phyloP scores from a whole-genome alignment of 208 protist species.

The Trypanosoma lewisi region DNA sequence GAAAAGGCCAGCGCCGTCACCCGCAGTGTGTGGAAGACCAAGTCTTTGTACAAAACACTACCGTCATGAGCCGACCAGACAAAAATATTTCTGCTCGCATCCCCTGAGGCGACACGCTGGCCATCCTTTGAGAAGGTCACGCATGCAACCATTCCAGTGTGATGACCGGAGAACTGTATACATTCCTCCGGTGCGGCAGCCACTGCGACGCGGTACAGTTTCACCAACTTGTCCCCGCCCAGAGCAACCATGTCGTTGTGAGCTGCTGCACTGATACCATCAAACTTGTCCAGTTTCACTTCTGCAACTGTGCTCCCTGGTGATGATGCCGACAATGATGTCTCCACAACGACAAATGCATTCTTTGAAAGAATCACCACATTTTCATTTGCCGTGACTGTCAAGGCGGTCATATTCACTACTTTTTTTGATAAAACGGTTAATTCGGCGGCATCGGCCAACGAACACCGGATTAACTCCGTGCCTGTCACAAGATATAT shows the following conservation, averaged over 20 bases:
- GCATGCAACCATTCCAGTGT: conserved; percentile 26
- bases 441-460: conserved; percentile 1
- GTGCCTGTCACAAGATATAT: conserved; percentile 29
- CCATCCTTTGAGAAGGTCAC: conserved; percentile 29
- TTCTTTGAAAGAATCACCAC: conserved; percentile 19
- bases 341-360: conserved; percentile 13
- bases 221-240: conserved; percentile 33
- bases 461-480: conserved; percentile 18
- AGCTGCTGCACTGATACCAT: conserved; percentile 25
- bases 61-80: conserved; percentile 37
- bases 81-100: conserved; percentile 32
- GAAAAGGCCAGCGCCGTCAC: conserved; percentile 32
- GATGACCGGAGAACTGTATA: conserved; percentile 24
- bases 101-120: conserved; percentile 29
- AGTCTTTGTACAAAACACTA: conserved; percentile 24
- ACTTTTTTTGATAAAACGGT: conserved; percentile 25
- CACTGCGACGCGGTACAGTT: conserved; percentile 15
- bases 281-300: conserved; percentile 26
- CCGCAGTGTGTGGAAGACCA: conserved; percentile 43
- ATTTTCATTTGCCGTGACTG: conserved; percentile 9
- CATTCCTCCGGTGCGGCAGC: conserved; percentile 1
- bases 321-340: too few species aligned
- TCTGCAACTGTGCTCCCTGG: conserved; percentile 22
- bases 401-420: conserved; percentile 8
- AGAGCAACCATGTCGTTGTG: conserved; percentile 20